A percentile compares a stretch with the other conserved stretches of the same genome.
phyloP scores from a whole-genome alignment of 192 early-diverging fungal species.

The Coemansia asiatica region DNA sequence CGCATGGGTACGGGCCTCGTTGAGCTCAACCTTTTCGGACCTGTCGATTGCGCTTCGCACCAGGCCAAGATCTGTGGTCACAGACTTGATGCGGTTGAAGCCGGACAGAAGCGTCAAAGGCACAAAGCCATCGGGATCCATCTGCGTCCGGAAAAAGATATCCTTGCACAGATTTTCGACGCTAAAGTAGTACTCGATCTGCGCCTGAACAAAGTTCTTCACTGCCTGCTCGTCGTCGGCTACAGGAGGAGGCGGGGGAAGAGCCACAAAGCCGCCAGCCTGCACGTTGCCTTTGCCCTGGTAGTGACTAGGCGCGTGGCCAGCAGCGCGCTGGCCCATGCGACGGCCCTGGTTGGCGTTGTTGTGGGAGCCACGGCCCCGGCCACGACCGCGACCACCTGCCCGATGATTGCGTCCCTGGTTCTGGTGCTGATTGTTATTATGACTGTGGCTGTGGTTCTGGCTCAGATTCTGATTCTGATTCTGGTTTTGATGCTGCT shows the following conservation, averaged over 20 bases:
- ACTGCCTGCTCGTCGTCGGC: conserved; percentile 45
- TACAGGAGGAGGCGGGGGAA: conserved; percentile 39
- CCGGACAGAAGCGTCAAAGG: conserved; percentile 72
- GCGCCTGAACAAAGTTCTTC: conserved; percentile 48
- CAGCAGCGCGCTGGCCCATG: conserved; percentile 31
- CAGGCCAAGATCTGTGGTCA: conserved; percentile 66
- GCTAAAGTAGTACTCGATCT: conserved; percentile 93
- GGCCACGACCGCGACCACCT: conserved; percentile 30
- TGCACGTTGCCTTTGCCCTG: conserved; percentile 56
- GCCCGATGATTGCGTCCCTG: conserved; percentile 23
- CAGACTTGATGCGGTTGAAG: conserved; percentile 85
- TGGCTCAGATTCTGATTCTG: too few relatives aligned
- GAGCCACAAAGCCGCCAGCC: conserved; percentile 25
- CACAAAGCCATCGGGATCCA: conserved; percentile 86
- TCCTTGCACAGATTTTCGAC: conserved; percentile 97
- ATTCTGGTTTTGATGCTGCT: conserved; percentile 16
- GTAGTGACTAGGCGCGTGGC: conserved; percentile 48
- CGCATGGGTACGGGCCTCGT: conserved; percentile 55
- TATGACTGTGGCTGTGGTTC: too few relatives aligned
- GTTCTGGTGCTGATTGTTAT: too few relatives aligned
- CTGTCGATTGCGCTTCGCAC: conserved; percentile 59
- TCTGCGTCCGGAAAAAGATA: conserved; percentile 89
- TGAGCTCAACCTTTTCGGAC: conserved; percentile 63
- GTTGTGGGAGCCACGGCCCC: conserved; percentile 24
- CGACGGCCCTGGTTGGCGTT: conserved; percentile 17